phyloP scores from a whole-genome alignment of 2,329 filamentous ascomycete species.

The Cryphonectria nitschkei region DNA sequence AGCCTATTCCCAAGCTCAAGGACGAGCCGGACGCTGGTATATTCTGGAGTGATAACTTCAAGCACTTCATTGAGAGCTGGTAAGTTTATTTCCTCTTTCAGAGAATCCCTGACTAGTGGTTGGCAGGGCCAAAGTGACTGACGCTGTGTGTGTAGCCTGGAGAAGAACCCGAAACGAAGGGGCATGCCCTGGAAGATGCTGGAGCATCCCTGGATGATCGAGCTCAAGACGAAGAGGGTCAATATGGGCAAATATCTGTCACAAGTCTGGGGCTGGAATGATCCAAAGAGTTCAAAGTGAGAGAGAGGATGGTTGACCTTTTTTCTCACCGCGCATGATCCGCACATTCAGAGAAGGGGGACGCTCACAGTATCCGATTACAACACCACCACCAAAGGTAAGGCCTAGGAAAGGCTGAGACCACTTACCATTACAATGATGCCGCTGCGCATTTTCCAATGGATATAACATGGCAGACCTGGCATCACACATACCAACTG shows the following conservation, averaged over 20 bases:
- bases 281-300: conserved; percentile 26
- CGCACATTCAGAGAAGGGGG: neutral
- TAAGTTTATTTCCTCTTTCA: conserved; percentile 54
- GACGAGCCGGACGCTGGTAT: conserved; percentile 90
- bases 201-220: conserved; percentile 97
- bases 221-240: conserved; percentile 94
- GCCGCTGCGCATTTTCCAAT: neutral
- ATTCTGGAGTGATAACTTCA: conserved; percentile 95
- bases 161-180: conserved; percentile 85
- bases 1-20: conserved; percentile 92
- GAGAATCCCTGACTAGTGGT: too few species aligned
- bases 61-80: conserved; percentile 99
- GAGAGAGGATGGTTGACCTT: neutral
- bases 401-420: neutral
- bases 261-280: conserved; percentile 97
- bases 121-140: conserved; percentile 10
- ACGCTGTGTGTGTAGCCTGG: conserved; percentile 64
- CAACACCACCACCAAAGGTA: neutral
- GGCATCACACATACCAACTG: neutral
- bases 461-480: neutral
- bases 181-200: conserved; percentile 98
- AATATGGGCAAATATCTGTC: conserved; percentile 95
- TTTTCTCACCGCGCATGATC: neutral
- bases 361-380: neutral
- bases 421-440: neutral